Evolutionary conservation across 805 yeast genomes (phyloP).

Genomic region (Saccharomyces kudriavzevii): DNA sequence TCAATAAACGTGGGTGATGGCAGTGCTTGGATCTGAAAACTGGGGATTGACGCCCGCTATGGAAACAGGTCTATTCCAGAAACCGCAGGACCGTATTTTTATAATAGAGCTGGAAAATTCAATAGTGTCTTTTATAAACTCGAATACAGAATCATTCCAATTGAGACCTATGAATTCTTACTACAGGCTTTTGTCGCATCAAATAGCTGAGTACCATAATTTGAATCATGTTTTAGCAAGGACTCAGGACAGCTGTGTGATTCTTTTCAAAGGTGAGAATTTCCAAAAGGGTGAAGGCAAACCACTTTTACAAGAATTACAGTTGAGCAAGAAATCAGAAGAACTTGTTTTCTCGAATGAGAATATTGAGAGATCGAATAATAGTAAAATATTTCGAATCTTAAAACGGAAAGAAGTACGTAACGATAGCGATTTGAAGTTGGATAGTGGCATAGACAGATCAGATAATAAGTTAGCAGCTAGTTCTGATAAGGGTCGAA

Average conservation of each 20-base stretch:
- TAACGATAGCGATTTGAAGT: not conserved
- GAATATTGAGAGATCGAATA: not conserved
- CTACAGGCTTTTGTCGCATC: conserved; percentile 59
- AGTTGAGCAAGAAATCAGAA: conserved; percentile 3
- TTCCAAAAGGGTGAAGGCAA: conserved; percentile 10
- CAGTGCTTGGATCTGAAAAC: conserved; percentile 1
- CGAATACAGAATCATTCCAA: conserved; percentile 34
- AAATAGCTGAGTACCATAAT: conserved; percentile 57
- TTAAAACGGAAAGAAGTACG: conserved; percentile 4
- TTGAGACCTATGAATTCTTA: conserved; percentile 58
- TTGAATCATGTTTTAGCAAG: conserved; percentile 49
- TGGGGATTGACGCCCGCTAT: conserved; percentile 28
- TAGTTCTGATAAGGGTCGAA: conserved; percentile 1
- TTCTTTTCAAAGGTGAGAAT: conserved; percentile 33
- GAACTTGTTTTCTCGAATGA: not conserved
- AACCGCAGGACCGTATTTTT: conserved; percentile 42
- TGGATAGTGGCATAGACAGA: too few species aligned
- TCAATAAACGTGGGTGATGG: not conserved
- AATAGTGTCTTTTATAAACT: conserved; percentile 38
- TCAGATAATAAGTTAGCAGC: not conserved
- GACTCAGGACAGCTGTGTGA: conserved; percentile 40
- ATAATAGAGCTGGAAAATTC: conserved; percentile 42
- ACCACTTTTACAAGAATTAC: conserved; percentile 17
- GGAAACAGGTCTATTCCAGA: conserved; percentile 33
- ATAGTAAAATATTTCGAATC: conserved; percentile 3